Evolutionary conservation across 106 monocot genomes (phyloP), one percentile per base, ranked within the genome.

Genomic region (Dendrobium nobile): DNA sequence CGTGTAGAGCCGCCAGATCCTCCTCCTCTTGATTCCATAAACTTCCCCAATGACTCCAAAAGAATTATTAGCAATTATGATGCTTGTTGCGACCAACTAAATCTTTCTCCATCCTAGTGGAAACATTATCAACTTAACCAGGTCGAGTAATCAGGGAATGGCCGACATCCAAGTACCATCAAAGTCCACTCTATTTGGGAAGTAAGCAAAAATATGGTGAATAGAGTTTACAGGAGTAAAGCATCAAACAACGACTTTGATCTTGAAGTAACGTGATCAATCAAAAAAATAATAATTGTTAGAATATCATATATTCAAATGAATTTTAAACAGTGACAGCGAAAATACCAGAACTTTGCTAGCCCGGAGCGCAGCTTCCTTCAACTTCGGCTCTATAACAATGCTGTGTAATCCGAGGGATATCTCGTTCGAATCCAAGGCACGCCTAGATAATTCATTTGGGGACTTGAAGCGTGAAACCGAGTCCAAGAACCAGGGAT

Each of bases 331-430:
- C 2, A 68, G 31, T 40, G 4, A 42, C 41, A 1, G 33, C 41
- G 42, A 9, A 82, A 67, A 42, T 92, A 98, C 99, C 95, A 90
- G 79, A 77, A 43, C 86, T 47, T 80, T 77, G 86, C 99, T 93
- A 77, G 78, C 85, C 27, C 65, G 70, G 72, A 99, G 86, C 1
- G 99, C 91, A 0, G 80, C 82, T 78, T 95, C 87, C 78, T 85
- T 95, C 24, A 93, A 56, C 51, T 90, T 88, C 1, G 87, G 78
- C 47, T 90, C 84, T 54, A 99, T 31, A 10, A 67, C 18, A 40
- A 99, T 47, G 27, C 67, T 27, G 75, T 81, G 85, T 0, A 79
- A 44, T 45, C 99, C 99, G 54, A 93, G 41, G 0, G 83, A 70
- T 37, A 99, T 83, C 72, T 87, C 77, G 4, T 77, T 26, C 2